These are phyloP conservation scores for Acer yangbiense DNA, from an alignment of 345 rosid genomes.

Conservation along the genomic window DNA sequence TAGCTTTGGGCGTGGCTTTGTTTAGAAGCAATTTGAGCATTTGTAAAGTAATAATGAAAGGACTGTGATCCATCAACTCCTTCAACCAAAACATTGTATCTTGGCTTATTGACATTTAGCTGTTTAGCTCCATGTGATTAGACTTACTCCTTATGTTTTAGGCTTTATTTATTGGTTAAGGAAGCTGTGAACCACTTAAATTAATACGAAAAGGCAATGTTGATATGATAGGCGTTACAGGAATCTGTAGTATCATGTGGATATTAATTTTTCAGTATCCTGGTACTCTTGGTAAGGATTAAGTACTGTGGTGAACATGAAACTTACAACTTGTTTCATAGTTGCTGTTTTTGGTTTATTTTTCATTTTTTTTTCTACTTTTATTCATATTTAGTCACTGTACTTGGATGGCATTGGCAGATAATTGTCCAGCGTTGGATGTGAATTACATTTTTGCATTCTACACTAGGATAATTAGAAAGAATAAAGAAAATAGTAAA, in stretches of 20 bases:
- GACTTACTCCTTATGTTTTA: background rate
- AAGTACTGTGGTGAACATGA: background rate
- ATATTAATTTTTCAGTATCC: background rate
- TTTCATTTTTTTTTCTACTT: background rate
- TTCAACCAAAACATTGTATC: background rate
- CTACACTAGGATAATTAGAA: background rate
- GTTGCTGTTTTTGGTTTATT: background rate
- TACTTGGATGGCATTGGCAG: background rate
- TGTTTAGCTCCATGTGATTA: background rate
- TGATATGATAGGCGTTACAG: background rate
- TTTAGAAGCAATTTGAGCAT: background rate
- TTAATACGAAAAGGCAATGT: background rate
- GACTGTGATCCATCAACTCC: background rate
- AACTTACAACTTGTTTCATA: background rate
- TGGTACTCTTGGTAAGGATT: background rate
- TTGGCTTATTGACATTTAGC: background rate
- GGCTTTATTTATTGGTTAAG: background rate
- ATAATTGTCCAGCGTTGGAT: background rate
- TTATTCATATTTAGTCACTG: background rate
- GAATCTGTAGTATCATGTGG: background rate
- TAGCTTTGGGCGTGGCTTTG: background rate
- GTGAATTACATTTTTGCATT: background rate
- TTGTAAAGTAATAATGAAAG: background rate
- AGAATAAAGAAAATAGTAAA: background rate
- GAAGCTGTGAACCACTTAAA: background rate